Percentiles rank a stretch among this genome's conserved stretches.
Evolutionary conservation across 1,139 yeast genomes (phyloP).

Genomic region (Blastobotrys malaysiensis): DNA sequence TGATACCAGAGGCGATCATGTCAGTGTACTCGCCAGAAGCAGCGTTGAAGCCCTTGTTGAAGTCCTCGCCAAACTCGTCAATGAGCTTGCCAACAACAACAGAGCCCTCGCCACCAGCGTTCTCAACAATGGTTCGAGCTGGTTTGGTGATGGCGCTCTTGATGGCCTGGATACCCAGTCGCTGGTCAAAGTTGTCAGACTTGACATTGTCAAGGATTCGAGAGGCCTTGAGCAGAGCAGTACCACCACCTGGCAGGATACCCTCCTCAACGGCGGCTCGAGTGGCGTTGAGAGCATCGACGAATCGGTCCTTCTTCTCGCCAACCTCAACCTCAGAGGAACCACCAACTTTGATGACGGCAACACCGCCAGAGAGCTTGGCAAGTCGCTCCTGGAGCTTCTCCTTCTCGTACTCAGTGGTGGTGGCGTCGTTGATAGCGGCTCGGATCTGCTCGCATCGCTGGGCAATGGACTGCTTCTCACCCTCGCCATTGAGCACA

Average conservation of each 20-base stretch:
- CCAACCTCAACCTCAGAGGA: conserved; percentile 98
- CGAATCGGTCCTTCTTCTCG: conserved; percentile 99
- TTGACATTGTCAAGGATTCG: conserved; percentile 70
- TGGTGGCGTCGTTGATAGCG: conserved; percentile 61
- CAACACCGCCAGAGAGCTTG: conserved; percentile 98
- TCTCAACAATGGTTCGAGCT: conserved; percentile 94
- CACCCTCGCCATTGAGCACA: conserved; percentile 90
- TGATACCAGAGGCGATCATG: conserved; percentile 96
- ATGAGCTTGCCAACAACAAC: conserved; percentile 92
- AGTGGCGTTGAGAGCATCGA: conserved; percentile 97
- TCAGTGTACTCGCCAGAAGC: conserved; percentile 92
- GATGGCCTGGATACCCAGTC: conserved; percentile 94
- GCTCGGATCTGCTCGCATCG: conserved; percentile 97
- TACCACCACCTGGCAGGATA: conserved; percentile 99
- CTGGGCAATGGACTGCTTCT: conserved; percentile 77
- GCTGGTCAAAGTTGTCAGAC: conserved; percentile 94
- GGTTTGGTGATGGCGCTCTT: conserved; percentile 95
- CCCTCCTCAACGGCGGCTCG: conserved; percentile 99
- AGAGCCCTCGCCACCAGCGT: conserved; percentile 98
- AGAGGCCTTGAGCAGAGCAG: conserved; percentile 94
- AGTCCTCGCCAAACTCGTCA: conserved; percentile 77
- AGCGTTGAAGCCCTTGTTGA: conserved; percentile 91
- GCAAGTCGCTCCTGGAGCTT: conserved; percentile 98
- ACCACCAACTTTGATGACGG: conserved; percentile 98
- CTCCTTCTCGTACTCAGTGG: conserved; percentile 95